Base-by-base conservation (phyloP, 2,329 filamentous ascomycete genomes). In the Stemphylium lycopersici region DNA sequence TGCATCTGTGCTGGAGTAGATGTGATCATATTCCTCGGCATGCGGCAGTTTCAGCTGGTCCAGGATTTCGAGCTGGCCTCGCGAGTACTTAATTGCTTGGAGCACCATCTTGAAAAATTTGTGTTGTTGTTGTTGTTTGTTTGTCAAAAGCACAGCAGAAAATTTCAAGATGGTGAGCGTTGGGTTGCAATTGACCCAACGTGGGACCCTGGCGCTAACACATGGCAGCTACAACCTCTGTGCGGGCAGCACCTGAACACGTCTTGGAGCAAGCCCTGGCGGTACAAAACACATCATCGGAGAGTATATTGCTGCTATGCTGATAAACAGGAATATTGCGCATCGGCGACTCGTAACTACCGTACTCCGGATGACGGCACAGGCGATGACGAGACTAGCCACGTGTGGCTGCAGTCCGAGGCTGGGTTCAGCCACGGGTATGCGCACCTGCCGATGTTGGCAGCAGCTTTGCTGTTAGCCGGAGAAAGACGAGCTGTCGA, bases 31-130 rank as follows among this genome's bases (percentile, higher is more conserved):
- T 73, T 90, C 85, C 69, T 90, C 87, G 65, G 90, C 86, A 70
- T 95, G 90, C 12, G 90, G 90, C 18, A 95, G 83, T 58, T 86
- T 85, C n/a, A 95, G 85, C 78, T 95, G 90, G 75, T 95, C 90
- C 49, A 95, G 84, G 61, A 95, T 90, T 63, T 90, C 82, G 53
- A 95, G 81, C 73, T 83, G 83, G 63, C 90, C 90, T 46, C 86
- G 83, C 49, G 81, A 79, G 75, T 93, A 95, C 65, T 87, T 87
- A 76, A 95, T 91, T 10, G 90, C 90, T 77, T 93, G 83, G 41
- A 95, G 85, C 20, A 84, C 82, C 79, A 81, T 82, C 8, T 59
- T 69, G 54, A 20, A 48, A 12, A 36, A 3, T 12, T 37, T 24
- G 55, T 46, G 32, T 24, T 54, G 54, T 59, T 46, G 32, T 24